Conservation (phyloP, 257 asterid genomes). For the Solanum stenotomum region DNA sequence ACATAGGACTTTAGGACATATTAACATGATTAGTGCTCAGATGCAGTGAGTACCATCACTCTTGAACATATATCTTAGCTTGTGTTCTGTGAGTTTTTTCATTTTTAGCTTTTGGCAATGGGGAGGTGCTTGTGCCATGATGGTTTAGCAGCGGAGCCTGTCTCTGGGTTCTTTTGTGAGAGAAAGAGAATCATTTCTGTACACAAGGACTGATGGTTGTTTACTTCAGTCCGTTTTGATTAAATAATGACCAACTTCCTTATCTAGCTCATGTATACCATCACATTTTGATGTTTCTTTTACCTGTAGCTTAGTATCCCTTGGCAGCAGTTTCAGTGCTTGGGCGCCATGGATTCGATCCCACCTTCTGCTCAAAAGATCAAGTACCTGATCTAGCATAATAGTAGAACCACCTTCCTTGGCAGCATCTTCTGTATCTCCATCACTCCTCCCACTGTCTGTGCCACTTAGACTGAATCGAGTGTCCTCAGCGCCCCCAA, state of each 20-base stretch:
- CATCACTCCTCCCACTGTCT: constrained; percentile 91
- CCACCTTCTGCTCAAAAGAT: constrained; percentile 90
- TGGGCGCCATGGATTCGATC: constrained; percentile 94
- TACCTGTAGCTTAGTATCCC: constrained; percentile 88
- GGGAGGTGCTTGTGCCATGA: not conserved
- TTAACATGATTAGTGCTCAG: not conserved
- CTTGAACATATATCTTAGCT: not conserved
- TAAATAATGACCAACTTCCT: not conserved
- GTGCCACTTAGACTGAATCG: constrained; percentile 73
- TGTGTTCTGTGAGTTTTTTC: not conserved
- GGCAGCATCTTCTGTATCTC: constrained; percentile 56
- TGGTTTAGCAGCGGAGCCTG: not conserved
- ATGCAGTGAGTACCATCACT: not conserved
- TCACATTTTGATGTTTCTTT: not conserved
- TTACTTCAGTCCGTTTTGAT: not conserved
- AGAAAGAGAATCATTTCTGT: not conserved
- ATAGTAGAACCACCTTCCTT: constrained; percentile 66
- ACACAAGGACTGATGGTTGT: not conserved
- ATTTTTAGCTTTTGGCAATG: not conserved
- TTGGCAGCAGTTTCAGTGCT: constrained; percentile 81
- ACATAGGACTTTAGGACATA: not conserved
- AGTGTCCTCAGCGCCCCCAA: constrained; percentile 75
- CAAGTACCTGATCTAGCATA: constrained; percentile 87
- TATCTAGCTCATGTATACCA: not conserved
- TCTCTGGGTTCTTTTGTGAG: not conserved